Evolutionary conservation across 345 rosid genomes (phyloP).

Genomic region (Bruguiera parviflora): DNA sequence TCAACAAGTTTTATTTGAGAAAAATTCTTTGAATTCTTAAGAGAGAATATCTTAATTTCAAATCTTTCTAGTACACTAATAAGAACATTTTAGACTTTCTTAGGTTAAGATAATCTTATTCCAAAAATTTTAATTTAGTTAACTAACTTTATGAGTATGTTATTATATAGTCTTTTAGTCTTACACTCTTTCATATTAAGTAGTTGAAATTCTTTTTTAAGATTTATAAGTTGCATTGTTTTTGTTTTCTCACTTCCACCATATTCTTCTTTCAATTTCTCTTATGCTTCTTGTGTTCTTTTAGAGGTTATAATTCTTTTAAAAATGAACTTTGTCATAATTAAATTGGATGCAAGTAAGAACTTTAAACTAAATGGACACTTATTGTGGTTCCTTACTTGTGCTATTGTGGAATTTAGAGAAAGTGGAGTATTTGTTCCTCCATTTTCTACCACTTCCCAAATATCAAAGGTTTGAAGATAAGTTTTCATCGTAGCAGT

Average conservation of each 20-base stretch:
- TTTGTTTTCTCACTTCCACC: background rate
- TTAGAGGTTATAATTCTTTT: background rate
- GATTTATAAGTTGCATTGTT: background rate
- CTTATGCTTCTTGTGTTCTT: background rate
- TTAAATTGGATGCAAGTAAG: background rate
- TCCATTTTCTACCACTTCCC: background rate
- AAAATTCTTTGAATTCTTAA: background rate
- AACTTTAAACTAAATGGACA: background rate
- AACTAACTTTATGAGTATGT: background rate
- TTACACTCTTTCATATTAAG: background rate
- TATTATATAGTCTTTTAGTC: background rate
- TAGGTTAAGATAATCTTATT: background rate
- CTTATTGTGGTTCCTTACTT: background rate
- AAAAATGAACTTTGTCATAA: background rate
- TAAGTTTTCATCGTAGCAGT: background rate
- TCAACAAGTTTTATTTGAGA: background rate
- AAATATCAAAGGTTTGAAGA: background rate
- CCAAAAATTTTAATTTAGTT: background rate
- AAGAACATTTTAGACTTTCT: background rate
- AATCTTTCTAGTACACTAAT: background rate
- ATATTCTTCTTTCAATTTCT: background rate
- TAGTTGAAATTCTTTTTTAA: background rate
- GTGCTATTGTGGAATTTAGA: background rate
- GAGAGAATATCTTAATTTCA: background rate
- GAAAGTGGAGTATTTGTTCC: background rate